Percentiles rank a stretch among this genome's conserved stretches.
Evolutionary conservation across 2,329 filamentous ascomycete genomes (phyloP).

Genomic region (Ophiostoma populinum): DNA sequence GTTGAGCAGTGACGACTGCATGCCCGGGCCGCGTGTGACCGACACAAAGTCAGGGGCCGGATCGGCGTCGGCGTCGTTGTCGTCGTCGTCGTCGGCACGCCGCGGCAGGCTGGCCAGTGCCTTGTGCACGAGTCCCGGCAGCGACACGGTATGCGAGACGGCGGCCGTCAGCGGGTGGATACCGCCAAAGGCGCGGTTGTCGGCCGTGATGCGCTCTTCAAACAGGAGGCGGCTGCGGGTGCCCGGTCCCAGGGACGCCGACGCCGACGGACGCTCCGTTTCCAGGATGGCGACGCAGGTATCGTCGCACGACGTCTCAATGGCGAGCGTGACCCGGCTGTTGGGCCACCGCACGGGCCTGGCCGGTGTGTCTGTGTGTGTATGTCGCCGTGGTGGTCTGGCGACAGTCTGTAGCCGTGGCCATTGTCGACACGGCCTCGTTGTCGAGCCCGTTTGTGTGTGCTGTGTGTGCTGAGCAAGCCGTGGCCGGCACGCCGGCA

Average conservation of each 20-base stretch:
- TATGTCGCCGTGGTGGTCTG: too few species aligned
- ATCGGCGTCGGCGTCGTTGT: too few species aligned
- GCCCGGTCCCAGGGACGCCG: neutral
- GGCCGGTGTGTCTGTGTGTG: too few species aligned
- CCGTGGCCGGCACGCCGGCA: too few species aligned
- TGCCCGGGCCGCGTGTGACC: constrained; percentile 80
- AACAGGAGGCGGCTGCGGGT: constrained; percentile 47
- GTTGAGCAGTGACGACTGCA: constrained; percentile 59
- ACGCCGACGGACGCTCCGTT: constrained; percentile 22
- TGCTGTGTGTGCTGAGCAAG: too few species aligned
- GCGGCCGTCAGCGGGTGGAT: constrained; percentile 66
- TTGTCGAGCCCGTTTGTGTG: too few species aligned
- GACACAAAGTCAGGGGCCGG: constrained; percentile 61
- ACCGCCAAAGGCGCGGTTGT: constrained; percentile 57
- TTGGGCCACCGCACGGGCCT: constrained; percentile 1
- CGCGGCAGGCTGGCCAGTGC: constrained; percentile 38
- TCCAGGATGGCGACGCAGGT: constrained; percentile 74
- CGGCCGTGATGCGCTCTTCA: constrained; percentile 65
- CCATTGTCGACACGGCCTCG: too few species aligned
- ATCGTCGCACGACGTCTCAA: constrained; percentile 83
- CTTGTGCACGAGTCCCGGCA: constrained; percentile 50
- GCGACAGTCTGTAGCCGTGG: too few species aligned
- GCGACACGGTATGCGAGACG: constrained; percentile 53
- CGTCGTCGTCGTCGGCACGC: neutral
- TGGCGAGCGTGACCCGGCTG: constrained; percentile 39